Base-by-base conservation (phyloP, 2,329 filamentous ascomycete genomes). In the Pezicula carpinea region DNA sequence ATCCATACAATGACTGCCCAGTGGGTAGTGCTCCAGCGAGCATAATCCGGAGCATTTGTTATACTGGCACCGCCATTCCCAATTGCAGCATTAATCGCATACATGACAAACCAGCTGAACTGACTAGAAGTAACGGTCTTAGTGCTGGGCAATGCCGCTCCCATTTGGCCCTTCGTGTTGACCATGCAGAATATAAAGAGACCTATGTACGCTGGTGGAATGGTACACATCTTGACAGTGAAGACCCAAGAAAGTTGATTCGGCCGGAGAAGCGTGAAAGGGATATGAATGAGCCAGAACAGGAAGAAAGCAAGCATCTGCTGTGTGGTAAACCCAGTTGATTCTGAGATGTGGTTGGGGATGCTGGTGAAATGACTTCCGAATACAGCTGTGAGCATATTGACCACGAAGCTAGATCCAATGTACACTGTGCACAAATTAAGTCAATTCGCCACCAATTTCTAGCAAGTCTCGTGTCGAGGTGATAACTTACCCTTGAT, bases 1-100 rank as follows among this genome's bases (percentile, higher is more conserved):
- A 26, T 26, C 7, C 23, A 26, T 26, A 63, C 68, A 50, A 67
- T 62, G 18, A 66, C 59, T 6, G 60, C 66, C 8, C 55, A 61
- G 35, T 55, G 62, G 6, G 57, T 66, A 45, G 58, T 60, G 40
- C 54, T 55, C 59, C 63, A 72, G n/a, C 69, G 60, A 7, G 66
- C 63, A 51, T 69, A 65, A 50, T 71, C 69, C 0, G 69, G 67
- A 52, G 65, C 65, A 49, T 65, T 67, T 17, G 62, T 64, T 50
- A 66, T 64, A 23, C 64, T 51, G 6, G 59, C 64, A n/a, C 62
- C 60, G 22, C 55, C 55, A 38, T 22, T 31, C 56, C 62, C 56
- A 64, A 51, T 11, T 60, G 61, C 15, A 54, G 55, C 47, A 43
- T 66, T 67, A 44, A 67, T 63, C 5, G 57, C 61, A 31, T 59